Evolutionary conservation across 768 basidiomycete species (phyloP).

Genomic region (Mycena rebaudengoi): DNA sequence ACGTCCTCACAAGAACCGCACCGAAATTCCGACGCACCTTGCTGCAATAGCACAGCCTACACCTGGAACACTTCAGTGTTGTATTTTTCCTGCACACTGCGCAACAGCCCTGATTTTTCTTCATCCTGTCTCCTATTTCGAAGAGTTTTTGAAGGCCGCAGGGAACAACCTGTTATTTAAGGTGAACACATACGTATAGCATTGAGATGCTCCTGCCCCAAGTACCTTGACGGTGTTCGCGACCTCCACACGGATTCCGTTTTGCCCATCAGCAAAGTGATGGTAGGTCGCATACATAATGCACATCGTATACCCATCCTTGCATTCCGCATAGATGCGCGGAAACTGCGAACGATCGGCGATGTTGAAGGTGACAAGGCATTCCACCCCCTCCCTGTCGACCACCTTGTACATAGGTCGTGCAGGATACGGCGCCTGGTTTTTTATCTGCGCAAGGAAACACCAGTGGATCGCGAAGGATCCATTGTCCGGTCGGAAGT

Average conservation of each 20-base stretch:
- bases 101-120: neutral
- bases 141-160: constrained; percentile 30
- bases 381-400: constrained; percentile 33
- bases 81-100: neutral
- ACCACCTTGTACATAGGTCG: constrained; percentile 35
- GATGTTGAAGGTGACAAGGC: constrained; percentile 34
- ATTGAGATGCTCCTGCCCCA: neutral
- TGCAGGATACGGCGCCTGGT: constrained; percentile 20
- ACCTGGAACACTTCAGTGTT: constrained; percentile 10
- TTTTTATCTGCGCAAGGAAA: constrained; percentile 40
- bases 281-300: constrained; percentile 41
- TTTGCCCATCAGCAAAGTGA: constrained; percentile 36
- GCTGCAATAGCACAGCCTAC: constrained; percentile 34
- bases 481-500: constrained; percentile 7
- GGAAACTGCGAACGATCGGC: constrained; percentile 20
- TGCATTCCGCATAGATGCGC: constrained; percentile 12
- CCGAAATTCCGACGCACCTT: too few relatives aligned
- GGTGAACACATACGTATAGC: too few relatives aligned
- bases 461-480: constrained; percentile 40
- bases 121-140: constrained; percentile 25
- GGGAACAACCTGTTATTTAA: constrained; percentile 26
- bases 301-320: constrained; percentile 33
- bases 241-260: constrained; percentile 37
- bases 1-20: neutral
- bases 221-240: constrained; percentile 34